Percentiles rank a stretch among this genome's conserved stretches.
Conservation (phyloP, 805 yeast genomes). For the Starmera caribaea region DNA sequence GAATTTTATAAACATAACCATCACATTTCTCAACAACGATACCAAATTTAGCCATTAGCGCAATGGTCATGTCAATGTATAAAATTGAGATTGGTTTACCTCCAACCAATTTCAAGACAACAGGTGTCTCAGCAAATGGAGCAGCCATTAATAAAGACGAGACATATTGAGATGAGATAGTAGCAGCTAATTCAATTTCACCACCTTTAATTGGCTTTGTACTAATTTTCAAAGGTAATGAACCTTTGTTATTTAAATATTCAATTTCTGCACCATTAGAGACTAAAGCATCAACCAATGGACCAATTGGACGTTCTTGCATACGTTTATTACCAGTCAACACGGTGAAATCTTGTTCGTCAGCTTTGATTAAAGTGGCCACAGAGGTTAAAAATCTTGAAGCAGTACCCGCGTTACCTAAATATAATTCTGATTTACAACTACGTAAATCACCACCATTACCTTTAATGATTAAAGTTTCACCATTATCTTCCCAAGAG, state of each 20-base stretch:
- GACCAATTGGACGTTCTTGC: constrained; percentile 97
- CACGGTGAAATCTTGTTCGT: constrained; percentile 24
- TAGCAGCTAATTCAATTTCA: constrained; percentile 85
- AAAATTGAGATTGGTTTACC: constrained; percentile 96
- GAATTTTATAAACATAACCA: constrained; percentile 82
- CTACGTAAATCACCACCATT: constrained; percentile 74
- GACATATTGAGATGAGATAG: constrained; percentile 95
- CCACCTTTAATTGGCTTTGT: constrained; percentile 86
- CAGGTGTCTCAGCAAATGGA: constrained; percentile 86
- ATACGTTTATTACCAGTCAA: constrained; percentile 93
- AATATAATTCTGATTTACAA: constrained; percentile 57
- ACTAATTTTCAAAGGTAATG: constrained; percentile 67
- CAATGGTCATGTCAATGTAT: constrained; percentile 94
- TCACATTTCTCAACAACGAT: constrained; percentile 68
- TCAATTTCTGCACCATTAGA: constrained; percentile 69
- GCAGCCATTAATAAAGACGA: constrained; percentile 96
- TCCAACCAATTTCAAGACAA: constrained; percentile 81
- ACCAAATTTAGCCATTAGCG: constrained; percentile 91
- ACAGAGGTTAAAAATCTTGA: constrained; percentile 90
- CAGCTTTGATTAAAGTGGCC: constrained; percentile 67
- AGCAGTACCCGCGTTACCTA: constrained; percentile 98
- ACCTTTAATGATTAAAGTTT: constrained; percentile 74
- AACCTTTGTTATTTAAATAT: constrained; percentile 68
- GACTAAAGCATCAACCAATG: constrained; percentile 83
- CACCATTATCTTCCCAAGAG: constrained; percentile 80